These are phyloP conservation scores for Candida sonorensis DNA, from an alignment of 805 yeast species.

Conservation along the genomic window DNA sequence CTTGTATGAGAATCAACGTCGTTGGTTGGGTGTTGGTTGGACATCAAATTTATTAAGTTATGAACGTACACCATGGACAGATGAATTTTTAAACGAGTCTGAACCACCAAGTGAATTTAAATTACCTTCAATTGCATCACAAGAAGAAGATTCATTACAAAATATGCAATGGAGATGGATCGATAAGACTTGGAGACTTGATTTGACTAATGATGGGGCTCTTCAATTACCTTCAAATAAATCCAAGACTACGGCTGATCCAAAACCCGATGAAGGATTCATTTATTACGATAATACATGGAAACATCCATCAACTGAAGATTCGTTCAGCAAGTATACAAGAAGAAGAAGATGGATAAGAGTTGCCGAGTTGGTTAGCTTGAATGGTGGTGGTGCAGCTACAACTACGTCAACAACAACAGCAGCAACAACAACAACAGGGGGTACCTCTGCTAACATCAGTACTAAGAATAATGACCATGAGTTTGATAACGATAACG, in stretches of 20 bases:
- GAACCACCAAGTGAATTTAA: slow-evolving; percentile 70
- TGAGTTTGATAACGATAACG: neutral
- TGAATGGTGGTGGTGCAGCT: no score
- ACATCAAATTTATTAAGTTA: slow-evolving; percentile 84
- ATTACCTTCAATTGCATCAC: slow-evolving; percentile 64
- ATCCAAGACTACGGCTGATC: slow-evolving; percentile 57
- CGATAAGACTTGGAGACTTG: slow-evolving; percentile 87
- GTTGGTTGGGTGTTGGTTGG: slow-evolving; percentile 99
- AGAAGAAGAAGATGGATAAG: slow-evolving; percentile 95
- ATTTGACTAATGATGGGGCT: slow-evolving; percentile 82
- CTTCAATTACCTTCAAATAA: slow-evolving; percentile 61
- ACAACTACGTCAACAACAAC: slow-evolving; percentile 8
- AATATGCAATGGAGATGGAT: slow-evolving; percentile 94
- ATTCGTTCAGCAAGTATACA: slow-evolving; percentile 83
- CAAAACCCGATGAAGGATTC: slow-evolving; percentile 76
- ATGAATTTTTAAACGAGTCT: slow-evolving; percentile 84
- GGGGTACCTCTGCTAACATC: neutral
- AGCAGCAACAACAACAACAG: slow-evolving; percentile 1
- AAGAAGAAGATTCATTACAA: slow-evolving; percentile 14
- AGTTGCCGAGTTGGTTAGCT: slow-evolving; percentile 86
- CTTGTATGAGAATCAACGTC: slow-evolving; percentile 87
- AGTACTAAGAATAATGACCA: neutral
- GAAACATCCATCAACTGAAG: slow-evolving; percentile 86
- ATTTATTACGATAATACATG: slow-evolving; percentile 89
- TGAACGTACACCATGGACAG: slow-evolving; percentile 97